A percentile compares a stretch with the other conserved stretches of the same genome.
Conservation (phyloP, 352 stramenopile genomes). For the Globisporangium spiculum region DNA sequence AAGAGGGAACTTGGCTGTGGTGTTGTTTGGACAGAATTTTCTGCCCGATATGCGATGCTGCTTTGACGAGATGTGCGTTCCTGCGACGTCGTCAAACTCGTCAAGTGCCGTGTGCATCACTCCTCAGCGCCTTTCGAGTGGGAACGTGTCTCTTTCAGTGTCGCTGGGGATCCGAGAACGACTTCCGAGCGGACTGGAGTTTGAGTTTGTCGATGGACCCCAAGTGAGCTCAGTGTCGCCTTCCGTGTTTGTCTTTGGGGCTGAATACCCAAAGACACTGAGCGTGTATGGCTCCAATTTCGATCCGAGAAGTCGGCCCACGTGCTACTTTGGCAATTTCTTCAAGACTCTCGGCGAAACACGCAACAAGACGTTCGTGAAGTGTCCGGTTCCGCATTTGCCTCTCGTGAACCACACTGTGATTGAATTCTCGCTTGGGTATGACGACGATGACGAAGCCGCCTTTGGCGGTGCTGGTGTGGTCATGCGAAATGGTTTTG, state of each 20-base stretch:
- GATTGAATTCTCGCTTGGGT: constrained; percentile 24
- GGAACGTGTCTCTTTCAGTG: constrained; percentile 20
- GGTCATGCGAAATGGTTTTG: background rate
- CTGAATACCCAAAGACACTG: constrained; percentile 17
- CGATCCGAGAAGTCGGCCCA: constrained; percentile 5
- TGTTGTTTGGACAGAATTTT: constrained; percentile 29
- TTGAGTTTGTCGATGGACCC: constrained; percentile 22
- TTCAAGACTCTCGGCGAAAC: constrained; percentile 2
- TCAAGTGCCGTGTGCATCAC: constrained; percentile 25
- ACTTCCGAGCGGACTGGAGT: constrained; percentile 18
- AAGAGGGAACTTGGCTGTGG: constrained; percentile 23
- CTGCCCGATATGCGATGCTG: constrained; percentile 35
- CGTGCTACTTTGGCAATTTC: constrained; percentile 28
- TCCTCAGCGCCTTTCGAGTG: constrained; percentile 13
- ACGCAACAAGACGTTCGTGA: constrained; percentile 20
- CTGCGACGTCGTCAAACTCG: constrained; percentile 16
- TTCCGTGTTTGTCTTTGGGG: constrained; percentile 29
- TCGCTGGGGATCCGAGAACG: constrained; percentile 10
- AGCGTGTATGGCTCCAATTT: constrained; percentile 29
- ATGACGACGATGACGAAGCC: background rate
- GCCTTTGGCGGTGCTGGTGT: background rate
- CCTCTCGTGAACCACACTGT: constrained; percentile 18
- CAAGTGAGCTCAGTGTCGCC: constrained; percentile 21
- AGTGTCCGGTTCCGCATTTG: constrained; percentile 29
- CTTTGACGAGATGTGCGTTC: constrained; percentile 36